Evolutionary conservation across 164 flowering plant species (phyloP), one percentile per base, ranked within the genome.

Genomic region (Berberis thunbergii): DNA sequence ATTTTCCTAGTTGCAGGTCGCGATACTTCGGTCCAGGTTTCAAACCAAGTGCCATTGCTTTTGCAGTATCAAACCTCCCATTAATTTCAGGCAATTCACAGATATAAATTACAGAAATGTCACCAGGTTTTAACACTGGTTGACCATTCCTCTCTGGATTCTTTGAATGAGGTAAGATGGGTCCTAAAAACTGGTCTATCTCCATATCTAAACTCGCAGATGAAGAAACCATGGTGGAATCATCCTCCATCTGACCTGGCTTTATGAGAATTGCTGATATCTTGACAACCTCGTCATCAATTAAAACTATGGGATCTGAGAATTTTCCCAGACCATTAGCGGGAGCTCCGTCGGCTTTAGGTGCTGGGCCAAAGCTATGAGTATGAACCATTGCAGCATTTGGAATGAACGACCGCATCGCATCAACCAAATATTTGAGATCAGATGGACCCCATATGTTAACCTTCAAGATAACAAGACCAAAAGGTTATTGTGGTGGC

Each of bases 371-470:
- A 78, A 94, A 94, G 71, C 96, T 83, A 59, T 57, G 78, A 41
- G 97, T 80, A 70, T 85, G 87, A 64, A 94, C 91, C 96, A 91
- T 82, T 69, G 97, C 92, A 77, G 92, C 92, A 73, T 80, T 84
- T 61, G 96, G 91, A 61, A 95, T 84, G 73, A 95, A 91, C 1
- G 79, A 76, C 70, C 72, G 78, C 97, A 95, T 88, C 60, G 99
- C 99, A 76, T 83, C 83, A 71, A 89, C 83, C 45, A 95, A 75
- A 69, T 79, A 84, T 52, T 86, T 82, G 68, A 95, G 80, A 85
- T 95, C 96, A 65, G 97, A 88, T 5, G 99, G 94, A 62, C 99
- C 99, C 94, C 92, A 85, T 50, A 91, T 62, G 43, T 91, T 91
- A 65, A 95, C 92, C 99, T 95, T 70, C 64, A 81, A 41, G 54